Conservation (phyloP, 768 basidiomycete genomes). For the Tephrocybe sp. region DNA sequence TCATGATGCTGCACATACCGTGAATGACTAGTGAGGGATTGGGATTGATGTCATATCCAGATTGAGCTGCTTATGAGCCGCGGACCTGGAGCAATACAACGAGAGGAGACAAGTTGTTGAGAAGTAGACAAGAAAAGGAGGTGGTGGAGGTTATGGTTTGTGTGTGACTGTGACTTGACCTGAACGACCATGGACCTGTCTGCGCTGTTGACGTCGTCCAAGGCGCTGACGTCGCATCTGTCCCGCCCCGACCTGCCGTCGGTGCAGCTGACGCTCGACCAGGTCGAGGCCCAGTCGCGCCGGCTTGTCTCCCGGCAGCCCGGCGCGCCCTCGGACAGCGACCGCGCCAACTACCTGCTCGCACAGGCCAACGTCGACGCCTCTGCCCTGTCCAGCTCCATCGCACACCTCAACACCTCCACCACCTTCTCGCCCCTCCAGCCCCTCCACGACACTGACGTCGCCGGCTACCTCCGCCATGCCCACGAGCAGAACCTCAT, state of each 20-base stretch:
- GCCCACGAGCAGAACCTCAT: conserved; percentile 94
- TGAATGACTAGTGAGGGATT: too few species aligned
- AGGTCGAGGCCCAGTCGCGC: conserved; percentile 92
- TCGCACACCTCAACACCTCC: conserved; percentile 79
- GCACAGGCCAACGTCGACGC: conserved; percentile 95
- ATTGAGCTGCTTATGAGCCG: too few species aligned
- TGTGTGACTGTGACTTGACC: not conserved
- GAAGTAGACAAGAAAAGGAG: too few species aligned
- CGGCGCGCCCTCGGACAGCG: conserved; percentile 59
- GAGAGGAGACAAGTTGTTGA: too few species aligned
- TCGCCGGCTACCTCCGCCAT: conserved; percentile 91
- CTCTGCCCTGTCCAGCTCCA: conserved; percentile 79
- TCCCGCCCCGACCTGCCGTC: conserved; percentile 81
- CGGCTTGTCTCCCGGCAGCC: conserved; percentile 76
- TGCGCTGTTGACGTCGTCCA: conserved; percentile 69
- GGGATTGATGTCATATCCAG: too few species aligned
- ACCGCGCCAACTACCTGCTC: conserved; percentile 86
- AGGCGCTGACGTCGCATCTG: conserved; percentile 74
- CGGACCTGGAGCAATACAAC: too few species aligned
- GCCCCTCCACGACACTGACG: conserved; percentile 91
- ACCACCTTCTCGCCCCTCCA: conserved; percentile 88
- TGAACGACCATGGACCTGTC: conserved; percentile 56
- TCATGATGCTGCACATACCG: too few species aligned
- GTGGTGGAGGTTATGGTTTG: too few species aligned
- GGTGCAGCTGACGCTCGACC: conserved; percentile 87